Percentiles rank a stretch among this genome's conserved stretches.
Evolutionary conservation across 2,329 filamentous ascomycete genomes (phyloP).

Genomic region (Colletotrichum chlorophyti): DNA sequence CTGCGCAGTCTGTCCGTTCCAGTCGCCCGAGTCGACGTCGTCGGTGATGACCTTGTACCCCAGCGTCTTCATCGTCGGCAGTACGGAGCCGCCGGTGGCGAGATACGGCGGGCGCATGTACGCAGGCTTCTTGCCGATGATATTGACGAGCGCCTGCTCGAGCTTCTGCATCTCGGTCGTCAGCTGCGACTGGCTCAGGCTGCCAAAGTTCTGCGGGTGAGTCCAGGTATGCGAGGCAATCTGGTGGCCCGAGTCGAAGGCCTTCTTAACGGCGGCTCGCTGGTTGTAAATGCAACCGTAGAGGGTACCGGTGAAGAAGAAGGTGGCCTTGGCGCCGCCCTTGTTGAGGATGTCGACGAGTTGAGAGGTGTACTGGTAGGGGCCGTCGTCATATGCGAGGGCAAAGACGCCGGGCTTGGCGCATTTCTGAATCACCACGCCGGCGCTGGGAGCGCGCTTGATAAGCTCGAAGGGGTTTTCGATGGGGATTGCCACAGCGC

Average conservation of each 20-base stretch:
- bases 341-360: conserved; percentile 58
- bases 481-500: conserved; percentile 38
- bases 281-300: conserved; percentile 60
- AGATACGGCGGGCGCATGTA: conserved; percentile 60
- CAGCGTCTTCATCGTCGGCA: conserved; percentile 49
- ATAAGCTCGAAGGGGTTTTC: conserved; percentile 46
- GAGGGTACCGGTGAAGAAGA: conserved; percentile 59
- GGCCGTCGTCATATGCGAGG: conserved; percentile 62
- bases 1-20: conserved; percentile 57
- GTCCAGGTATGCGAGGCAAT: conserved; percentile 62
- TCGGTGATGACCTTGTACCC: conserved; percentile 68
- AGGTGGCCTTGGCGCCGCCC: conserved; percentile 58
- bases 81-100: conserved; percentile 51
- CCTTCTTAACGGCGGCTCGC: conserved; percentile 58
- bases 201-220: conserved; percentile 51
- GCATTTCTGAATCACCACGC: conserved; percentile 53
- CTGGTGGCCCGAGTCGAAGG: conserved; percentile 58
- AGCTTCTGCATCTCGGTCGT: conserved; percentile 56
- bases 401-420: conserved; percentile 51
- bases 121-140: conserved; percentile 53
- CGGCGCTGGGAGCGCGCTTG: conserved; percentile 47
- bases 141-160: conserved; percentile 58
- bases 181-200: conserved; percentile 45
- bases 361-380: conserved; percentile 54
- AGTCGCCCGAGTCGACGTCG: conserved; percentile 68